A percentile compares a stretch with the other conserved stretches of the same genome.
phyloP scores from a whole-genome alignment of 1,284 basidiomycete species.

The Malassezia vespertilionis region DNA sequence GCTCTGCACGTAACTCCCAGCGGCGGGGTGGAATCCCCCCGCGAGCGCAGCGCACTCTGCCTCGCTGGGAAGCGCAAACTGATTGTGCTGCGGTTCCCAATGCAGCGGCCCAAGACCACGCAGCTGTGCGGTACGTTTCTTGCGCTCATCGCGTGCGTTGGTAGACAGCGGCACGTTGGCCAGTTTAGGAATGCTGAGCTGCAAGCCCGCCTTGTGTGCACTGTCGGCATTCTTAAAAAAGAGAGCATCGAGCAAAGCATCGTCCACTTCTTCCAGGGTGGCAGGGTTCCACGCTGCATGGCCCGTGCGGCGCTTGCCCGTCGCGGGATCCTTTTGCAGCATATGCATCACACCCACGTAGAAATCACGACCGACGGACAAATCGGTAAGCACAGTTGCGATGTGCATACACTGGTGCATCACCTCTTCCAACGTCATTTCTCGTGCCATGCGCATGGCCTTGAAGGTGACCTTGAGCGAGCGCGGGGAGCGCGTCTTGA shows the following conservation, averaged over 20 bases:
- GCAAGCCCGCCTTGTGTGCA: conserved; percentile 27
- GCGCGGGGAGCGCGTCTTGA: conserved; percentile 37
- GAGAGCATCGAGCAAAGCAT: conserved; percentile 21
- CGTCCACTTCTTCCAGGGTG: conserved; percentile 30
- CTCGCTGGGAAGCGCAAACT: conserved; percentile 38
- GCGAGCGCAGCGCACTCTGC: conserved; percentile 37
- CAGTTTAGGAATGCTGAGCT: conserved; percentile 24
- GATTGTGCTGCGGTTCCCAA: conserved; percentile 37
- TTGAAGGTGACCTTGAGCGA: conserved; percentile 37
- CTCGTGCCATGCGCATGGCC: conserved; percentile 26
- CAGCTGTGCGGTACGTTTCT: conserved; percentile 24
- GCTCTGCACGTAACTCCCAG: conserved; percentile 27
- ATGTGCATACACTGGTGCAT: conserved; percentile 42
- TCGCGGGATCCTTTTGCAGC: conserved; percentile 34
- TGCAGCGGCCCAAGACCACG: conserved; percentile 31
- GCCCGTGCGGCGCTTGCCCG: conserved; percentile 36
- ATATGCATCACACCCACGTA: conserved; percentile 39
- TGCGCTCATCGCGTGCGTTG: conserved; percentile 17
- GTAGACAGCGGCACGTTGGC: conserved; percentile 14
- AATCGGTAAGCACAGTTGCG: conserved; percentile 43
- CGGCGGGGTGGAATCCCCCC: conserved; percentile 36
- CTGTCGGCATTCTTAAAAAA: conserved; percentile 32
- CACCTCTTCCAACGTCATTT: conserved; percentile 29
- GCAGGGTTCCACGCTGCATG: conserved; percentile 29
- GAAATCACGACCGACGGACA: conserved; percentile 47